Percentiles rank a stretch among this genome's conserved stretches.
Conservation (phyloP, 2,329 filamentous ascomycete species). For the Ambrosiella xylebori region DNA sequence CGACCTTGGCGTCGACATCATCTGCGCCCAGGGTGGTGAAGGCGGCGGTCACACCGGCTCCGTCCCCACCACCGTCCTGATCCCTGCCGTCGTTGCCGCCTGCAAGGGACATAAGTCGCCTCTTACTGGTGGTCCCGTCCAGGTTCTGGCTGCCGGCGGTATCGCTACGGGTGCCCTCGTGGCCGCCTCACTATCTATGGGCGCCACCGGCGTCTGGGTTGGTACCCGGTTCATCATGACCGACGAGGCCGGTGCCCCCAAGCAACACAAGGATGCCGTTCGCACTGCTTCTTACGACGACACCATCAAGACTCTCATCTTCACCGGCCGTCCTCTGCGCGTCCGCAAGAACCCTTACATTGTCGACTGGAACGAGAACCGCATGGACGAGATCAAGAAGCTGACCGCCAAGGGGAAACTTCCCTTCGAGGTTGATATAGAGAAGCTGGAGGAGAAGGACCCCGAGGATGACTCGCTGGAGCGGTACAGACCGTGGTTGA, state of each 20-base stretch:
- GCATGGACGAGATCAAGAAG: slow-evolving; percentile 76
- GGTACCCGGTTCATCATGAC: slow-evolving; percentile 89
- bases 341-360: slow-evolving; percentile 93
- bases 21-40: slow-evolving; percentile 96
- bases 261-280: slow-evolving; percentile 90
- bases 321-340: slow-evolving; percentile 87
- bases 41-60: slow-evolving; percentile 93
- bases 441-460: slow-evolving; percentile 53
- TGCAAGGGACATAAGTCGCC: slow-evolving; percentile 69
- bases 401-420: slow-evolving; percentile 78
- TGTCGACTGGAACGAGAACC: slow-evolving; percentile 87
- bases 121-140: slow-evolving; percentile 71
- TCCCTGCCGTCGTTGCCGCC: slow-evolving; percentile 76
- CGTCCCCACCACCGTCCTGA: slow-evolving; percentile 79
- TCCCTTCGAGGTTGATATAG: slow-evolving; percentile 85
- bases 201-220: slow-evolving; percentile 85
- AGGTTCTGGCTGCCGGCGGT: slow-evolving; percentile 85
- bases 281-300: slow-evolving; percentile 84
- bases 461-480: slow-evolving; percentile 77
- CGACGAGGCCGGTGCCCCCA: slow-evolving; percentile 85
- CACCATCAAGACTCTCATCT: slow-evolving; percentile 93
- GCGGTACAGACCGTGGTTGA: slow-evolving; percentile 76
- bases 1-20: slow-evolving; percentile 81
- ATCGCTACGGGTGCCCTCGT: slow-evolving; percentile 84
- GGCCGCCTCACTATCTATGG: slow-evolving; percentile 81